Conservation (phyloP, 495 filamentous ascomycete genomes). For the Aspergillus campestris region DNA sequence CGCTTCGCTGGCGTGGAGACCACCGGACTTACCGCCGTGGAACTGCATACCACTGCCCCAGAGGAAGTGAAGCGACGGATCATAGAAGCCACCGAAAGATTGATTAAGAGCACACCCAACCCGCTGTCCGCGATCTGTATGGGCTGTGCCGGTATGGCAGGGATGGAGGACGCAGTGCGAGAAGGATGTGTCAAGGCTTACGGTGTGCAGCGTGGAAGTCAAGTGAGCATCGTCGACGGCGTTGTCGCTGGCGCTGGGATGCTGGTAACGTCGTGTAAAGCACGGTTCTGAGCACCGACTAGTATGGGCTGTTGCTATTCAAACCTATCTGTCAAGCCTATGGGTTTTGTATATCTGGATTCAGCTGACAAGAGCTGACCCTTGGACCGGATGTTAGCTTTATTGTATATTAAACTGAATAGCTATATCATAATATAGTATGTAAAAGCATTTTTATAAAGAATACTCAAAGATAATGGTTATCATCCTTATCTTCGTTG, state of each 20-base stretch:
- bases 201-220: slow-evolving; percentile 48
- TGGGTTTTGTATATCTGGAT: too few relatives aligned
- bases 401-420: too few relatives aligned
- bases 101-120: slow-evolving; percentile 44
- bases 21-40: slow-evolving; percentile 72
- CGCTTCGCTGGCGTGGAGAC: slow-evolving; percentile 74
- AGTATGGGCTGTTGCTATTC: too few relatives aligned
- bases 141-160: slow-evolving; percentile 88
- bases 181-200: slow-evolving; percentile 56
- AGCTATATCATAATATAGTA: too few relatives aligned
- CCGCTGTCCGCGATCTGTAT: slow-evolving; percentile 48
- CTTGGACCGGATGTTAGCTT: too few relatives aligned
- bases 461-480: too few relatives aligned
- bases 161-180: slow-evolving; percentile 72
- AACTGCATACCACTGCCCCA: slow-evolving; percentile 62
- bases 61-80: slow-evolving; percentile 60
- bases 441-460: too few relatives aligned
- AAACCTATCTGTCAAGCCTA: not conserved
- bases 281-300: slow-evolving; percentile 22
- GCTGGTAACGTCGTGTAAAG: slow-evolving; percentile 44
- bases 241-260: slow-evolving; percentile 68
- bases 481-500: not conserved
- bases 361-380: too few relatives aligned
- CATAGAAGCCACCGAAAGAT: slow-evolving; percentile 54
- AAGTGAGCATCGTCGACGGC: slow-evolving; percentile 73